phyloP scores from a whole-genome alignment of 2,329 filamentous ascomycete genomes.

The Diplocarpon mali region DNA sequence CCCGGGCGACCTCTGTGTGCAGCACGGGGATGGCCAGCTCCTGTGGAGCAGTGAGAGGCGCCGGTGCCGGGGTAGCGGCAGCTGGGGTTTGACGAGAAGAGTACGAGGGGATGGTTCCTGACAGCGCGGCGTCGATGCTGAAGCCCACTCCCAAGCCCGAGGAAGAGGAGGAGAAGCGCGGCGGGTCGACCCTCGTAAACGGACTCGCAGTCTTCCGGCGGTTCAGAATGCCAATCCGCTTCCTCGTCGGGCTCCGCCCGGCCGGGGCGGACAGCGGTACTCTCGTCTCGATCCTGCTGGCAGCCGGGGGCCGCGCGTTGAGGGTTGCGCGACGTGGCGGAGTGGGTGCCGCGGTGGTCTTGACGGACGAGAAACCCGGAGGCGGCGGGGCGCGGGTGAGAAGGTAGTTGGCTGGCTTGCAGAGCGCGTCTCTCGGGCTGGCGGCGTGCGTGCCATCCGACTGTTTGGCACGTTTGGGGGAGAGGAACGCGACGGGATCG shows the following conservation, averaged over 20 bases:
- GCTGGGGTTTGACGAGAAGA: slow-evolving; percentile 29
- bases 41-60: neutral
- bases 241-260: slow-evolving; percentile 71
- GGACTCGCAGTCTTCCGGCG: slow-evolving; percentile 54
- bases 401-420: slow-evolving; percentile 26
- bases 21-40: slow-evolving; percentile 24
- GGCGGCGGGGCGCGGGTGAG: slow-evolving; percentile 27
- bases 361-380: slow-evolving; percentile 21
- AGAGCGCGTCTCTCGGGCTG: slow-evolving; percentile 18
- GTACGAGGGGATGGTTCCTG: slow-evolving; percentile 60
- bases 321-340: slow-evolving; percentile 31
- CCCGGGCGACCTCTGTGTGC: slow-evolving; percentile 40
- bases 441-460: slow-evolving; percentile 28
- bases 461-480: slow-evolving; percentile 47
- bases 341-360: slow-evolving; percentile 15
- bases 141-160: slow-evolving; percentile 51
- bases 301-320: slow-evolving; percentile 41
- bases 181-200: slow-evolving; percentile 61
- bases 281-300: slow-evolving; percentile 33
- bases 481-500: slow-evolving; percentile 40
- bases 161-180: slow-evolving; percentile 41
- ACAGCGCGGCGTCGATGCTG: slow-evolving; percentile 74
- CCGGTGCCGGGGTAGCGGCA: slow-evolving; percentile 12
- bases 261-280: slow-evolving; percentile 55
- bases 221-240: slow-evolving; percentile 57